phyloP scores from a whole-genome alignment of 345 rosid species.

The Gossypium stocksii region DNA sequence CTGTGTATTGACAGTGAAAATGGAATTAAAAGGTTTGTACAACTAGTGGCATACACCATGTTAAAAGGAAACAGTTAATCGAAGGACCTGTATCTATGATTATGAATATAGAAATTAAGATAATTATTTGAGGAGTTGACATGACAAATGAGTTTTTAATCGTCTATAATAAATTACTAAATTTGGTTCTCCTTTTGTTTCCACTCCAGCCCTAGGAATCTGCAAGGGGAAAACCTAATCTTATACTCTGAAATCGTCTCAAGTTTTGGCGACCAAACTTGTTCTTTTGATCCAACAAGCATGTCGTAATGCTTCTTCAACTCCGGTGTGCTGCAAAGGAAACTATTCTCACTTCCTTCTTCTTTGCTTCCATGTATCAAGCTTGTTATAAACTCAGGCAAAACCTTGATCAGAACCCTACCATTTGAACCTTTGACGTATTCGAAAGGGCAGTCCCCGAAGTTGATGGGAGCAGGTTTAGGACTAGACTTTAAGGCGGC shows the following conservation, averaged over 20 bases:
- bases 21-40: background rate
- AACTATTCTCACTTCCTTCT: slow-evolving; percentile 12
- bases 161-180: background rate
- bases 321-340: slow-evolving; percentile 87
- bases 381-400: slow-evolving; percentile 49
- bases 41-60: background rate
- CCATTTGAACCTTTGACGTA: slow-evolving; percentile 43
- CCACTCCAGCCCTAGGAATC: slow-evolving; percentile 51
- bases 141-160: too few relatives aligned
- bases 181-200: slow-evolving; percentile 34
- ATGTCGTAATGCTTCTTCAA: slow-evolving; percentile 77
- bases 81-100: background rate
- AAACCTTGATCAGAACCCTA: slow-evolving; percentile 51
- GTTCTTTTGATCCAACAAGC: slow-evolving; percentile 63
- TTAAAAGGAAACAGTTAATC: background rate
- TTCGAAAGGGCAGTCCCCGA: slow-evolving; percentile 49
- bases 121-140: too few relatives aligned
- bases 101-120: background rate
- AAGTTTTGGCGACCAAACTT: slow-evolving; percentile 80
- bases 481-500: slow-evolving; percentile 48
- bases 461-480: slow-evolving; percentile 32
- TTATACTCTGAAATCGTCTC: slow-evolving; percentile 75
- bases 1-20: background rate
- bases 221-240: slow-evolving; percentile 62
- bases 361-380: slow-evolving; percentile 26